These are phyloP conservation scores for Cichorium intybus DNA, from an alignment of 140 eudicot species.

Conservation along the genomic window DNA sequence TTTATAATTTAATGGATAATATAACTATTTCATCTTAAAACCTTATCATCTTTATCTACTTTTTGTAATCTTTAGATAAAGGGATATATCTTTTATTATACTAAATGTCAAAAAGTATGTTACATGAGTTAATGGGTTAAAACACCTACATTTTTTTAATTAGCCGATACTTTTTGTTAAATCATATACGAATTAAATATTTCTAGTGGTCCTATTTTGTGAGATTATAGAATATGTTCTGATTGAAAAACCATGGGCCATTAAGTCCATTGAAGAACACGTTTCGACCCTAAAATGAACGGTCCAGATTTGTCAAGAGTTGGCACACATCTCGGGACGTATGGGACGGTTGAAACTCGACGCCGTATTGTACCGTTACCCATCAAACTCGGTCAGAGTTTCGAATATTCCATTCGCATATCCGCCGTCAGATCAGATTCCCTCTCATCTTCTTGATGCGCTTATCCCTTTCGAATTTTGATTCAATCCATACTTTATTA, in stretches of 20 bases:
- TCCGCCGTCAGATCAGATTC: constrained; percentile 30
- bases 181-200: neutral
- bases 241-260: neutral
- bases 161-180: neutral
- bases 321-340: constrained; percentile 9
- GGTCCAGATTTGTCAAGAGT: constrained; percentile 16
- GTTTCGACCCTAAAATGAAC: constrained; percentile 4
- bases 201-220: neutral
- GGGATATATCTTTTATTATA: neutral
- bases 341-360: constrained; percentile 21
- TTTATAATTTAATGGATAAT: neutral
- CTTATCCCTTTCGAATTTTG: neutral
- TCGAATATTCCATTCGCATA: constrained; percentile 36
- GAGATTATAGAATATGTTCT: neutral
- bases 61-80: too few species aligned
- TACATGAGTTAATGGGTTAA: neutral
- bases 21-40: neutral
- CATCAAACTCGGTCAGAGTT: constrained; percentile 13
- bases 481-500: neutral
- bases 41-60: neutral
- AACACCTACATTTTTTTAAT: neutral
- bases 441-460: constrained; percentile 17
- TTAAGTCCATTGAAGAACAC: constrained; percentile 6
- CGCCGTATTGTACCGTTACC: neutral
- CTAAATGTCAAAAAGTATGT: neutral